Conservation (phyloP, 139 green algal species). For the Picochlorum sp. region DNA sequence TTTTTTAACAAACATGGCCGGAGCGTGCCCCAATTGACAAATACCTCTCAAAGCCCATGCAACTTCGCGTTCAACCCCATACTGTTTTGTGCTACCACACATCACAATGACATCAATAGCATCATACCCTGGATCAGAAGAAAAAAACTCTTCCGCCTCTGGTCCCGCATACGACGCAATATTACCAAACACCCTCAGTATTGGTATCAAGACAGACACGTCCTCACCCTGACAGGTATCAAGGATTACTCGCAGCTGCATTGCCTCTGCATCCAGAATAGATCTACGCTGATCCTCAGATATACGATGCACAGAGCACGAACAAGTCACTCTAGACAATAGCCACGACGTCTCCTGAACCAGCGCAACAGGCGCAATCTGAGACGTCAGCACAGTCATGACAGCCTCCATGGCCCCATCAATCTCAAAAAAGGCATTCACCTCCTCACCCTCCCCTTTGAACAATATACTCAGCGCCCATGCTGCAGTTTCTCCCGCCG, state of each 20-base stretch:
- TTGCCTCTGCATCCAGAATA: no score
- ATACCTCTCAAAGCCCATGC: conserved; percentile 29
- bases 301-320: neutral
- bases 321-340: conserved; percentile 23
- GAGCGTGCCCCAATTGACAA: conserved; percentile 1
- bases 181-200: no score
- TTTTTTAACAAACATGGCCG: conserved; percentile 16
- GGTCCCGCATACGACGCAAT: no score
- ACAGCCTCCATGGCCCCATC: conserved; percentile 9
- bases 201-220: no score
- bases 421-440: conserved; percentile 14
- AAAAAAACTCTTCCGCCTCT: neutral
- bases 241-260: no score
- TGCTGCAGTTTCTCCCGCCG: conserved; percentile 29
- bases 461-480: conserved; percentile 42
- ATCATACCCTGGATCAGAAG: neutral
- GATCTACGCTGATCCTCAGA: no score
- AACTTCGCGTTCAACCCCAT: conserved; percentile 28
- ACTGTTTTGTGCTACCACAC: neutral
- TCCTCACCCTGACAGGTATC: no score
- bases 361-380: conserved; percentile 8
- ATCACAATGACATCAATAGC: neutral
- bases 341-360: conserved; percentile 32
- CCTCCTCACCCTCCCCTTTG: conserved; percentile 14
- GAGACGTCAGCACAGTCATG: conserved; percentile 11